These are phyloP conservation scores for Neurospora sp. DNA, from an alignment of 495 filamentous ascomycete species.

Conservation along the genomic window DNA sequence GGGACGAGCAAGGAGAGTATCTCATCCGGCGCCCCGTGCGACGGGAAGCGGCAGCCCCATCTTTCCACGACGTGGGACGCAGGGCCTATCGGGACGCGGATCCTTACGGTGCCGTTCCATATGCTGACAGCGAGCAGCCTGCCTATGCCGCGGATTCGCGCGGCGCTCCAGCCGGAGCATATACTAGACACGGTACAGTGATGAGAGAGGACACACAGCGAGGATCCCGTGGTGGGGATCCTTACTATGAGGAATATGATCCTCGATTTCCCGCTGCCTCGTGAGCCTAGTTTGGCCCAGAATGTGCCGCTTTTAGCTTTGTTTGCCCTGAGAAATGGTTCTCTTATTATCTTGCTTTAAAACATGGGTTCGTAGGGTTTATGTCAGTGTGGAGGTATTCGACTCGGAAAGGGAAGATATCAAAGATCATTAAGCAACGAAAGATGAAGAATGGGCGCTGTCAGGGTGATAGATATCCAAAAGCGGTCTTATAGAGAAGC, in stretches of 20 bases:
- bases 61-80: conserved; percentile 7
- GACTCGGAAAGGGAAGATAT: not conserved
- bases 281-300: not conserved
- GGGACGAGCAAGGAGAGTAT: conserved; percentile 35
- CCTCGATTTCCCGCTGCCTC: conserved; percentile 20
- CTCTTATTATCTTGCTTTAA: not conserved
- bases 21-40: conserved; percentile 34
- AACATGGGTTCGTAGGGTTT: not conserved
- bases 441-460: not conserved
- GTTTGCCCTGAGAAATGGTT: not conserved
- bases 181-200: not conserved
- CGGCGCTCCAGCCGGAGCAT: not conserved
- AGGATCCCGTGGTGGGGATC: conserved; percentile 11
- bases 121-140: conserved; percentile 6
- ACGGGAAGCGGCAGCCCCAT: conserved; percentile 14
- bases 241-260: conserved; percentile 33
- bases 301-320: not conserved
- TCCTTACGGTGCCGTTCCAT: conserved; percentile 1
- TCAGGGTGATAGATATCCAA: not conserved
- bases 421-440: not conserved
- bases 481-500: not conserved
- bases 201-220: not conserved
- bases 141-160: conserved; percentile 6
- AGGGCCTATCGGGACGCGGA: not conserved
- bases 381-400: not conserved